These are phyloP conservation scores for Trypanosoma congolense DNA, from an alignment of 208 protist species.

Conservation along the genomic window DNA sequence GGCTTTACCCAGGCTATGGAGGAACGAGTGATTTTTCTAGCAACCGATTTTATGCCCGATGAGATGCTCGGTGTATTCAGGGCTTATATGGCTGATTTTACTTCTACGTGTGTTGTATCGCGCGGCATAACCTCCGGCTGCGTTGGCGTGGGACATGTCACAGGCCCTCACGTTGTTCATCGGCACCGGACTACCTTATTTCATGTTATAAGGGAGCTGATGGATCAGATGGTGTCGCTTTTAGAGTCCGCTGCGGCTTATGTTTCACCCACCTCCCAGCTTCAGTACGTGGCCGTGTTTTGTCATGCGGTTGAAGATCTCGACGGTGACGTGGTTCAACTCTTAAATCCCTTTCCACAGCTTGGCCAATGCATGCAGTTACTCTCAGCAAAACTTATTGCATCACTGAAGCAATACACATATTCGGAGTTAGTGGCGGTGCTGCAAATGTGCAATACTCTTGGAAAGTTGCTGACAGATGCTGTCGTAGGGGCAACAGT, in stretches of 20 bases:
- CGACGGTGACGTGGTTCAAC: slow-evolving; percentile 3
- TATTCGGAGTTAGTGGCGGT: slow-evolving; percentile 45
- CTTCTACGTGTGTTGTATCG: slow-evolving; percentile 25
- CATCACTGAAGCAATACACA: slow-evolving; percentile 32
- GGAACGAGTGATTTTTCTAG: slow-evolving; percentile 64
- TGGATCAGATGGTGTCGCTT: slow-evolving; percentile 49
- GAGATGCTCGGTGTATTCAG: slow-evolving; percentile 73
- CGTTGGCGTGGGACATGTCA: not conserved
- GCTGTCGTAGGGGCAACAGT: slow-evolving; percentile 56
- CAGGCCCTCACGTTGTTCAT: no score
- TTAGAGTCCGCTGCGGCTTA: slow-evolving; percentile 56
- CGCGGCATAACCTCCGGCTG: not conserved
- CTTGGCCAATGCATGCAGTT: slow-evolving; percentile 33
- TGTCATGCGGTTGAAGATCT: slow-evolving; percentile 21
- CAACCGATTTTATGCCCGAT: slow-evolving; percentile 66
- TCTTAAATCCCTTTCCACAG: slow-evolving; percentile 34
- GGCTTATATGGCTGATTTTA: slow-evolving; percentile 53
- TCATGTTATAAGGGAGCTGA: slow-evolving; percentile 48
- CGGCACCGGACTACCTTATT: slow-evolving; percentile 37
- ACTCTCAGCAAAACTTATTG: slow-evolving; percentile 52
- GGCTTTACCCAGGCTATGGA: slow-evolving; percentile 48
- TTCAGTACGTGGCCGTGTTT: slow-evolving; percentile 62
- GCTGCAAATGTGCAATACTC: slow-evolving; percentile 47
- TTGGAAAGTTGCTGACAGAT: slow-evolving; percentile 61
- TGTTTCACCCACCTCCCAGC: slow-evolving; percentile 45